These are phyloP conservation scores for Mycosphaerella sp. DNA, from an alignment of 2,329 filamentous ascomycete genomes.

Conservation along the genomic window DNA sequence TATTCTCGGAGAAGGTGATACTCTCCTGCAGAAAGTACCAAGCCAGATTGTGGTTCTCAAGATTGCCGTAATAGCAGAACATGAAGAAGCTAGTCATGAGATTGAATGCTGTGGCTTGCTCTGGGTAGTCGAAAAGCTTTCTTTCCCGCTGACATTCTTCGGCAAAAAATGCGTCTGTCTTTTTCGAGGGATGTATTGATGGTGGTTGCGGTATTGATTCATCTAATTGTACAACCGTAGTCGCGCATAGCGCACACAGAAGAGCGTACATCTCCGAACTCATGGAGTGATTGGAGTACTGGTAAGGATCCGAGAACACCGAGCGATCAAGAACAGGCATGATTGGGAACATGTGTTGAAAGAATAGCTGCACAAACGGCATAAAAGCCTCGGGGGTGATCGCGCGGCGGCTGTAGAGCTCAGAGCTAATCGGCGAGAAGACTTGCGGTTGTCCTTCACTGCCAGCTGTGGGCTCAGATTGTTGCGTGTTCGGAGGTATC, in stretches of 20 bases:
- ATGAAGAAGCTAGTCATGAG: slow-evolving; percentile 36
- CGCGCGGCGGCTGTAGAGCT: slow-evolving; percentile 19
- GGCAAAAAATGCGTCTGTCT: slow-evolving; percentile 31
- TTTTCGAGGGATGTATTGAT: slow-evolving; percentile 22
- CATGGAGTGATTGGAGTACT: slow-evolving; percentile 25
- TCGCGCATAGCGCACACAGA: slow-evolving; percentile 32
- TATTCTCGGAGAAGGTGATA: slow-evolving; percentile 32
- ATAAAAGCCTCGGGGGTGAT: slow-evolving; percentile 27
- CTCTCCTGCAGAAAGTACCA: slow-evolving; percentile 35
- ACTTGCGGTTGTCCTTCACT: slow-evolving; percentile 22
- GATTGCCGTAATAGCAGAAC: slow-evolving; percentile 35
- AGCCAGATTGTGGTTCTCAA: slow-evolving; percentile 30
- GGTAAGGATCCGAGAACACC: slow-evolving; percentile 27
- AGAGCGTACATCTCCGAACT: slow-evolving; percentile 31
- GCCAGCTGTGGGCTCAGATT: slow-evolving; percentile 18
- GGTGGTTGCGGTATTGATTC: slow-evolving; percentile 29
- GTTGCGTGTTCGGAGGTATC: slow-evolving; percentile 10
- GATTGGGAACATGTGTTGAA: slow-evolving; percentile 34
- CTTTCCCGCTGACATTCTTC: slow-evolving; percentile 33
- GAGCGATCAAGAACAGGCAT: slow-evolving; percentile 34
- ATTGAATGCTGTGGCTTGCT: slow-evolving; percentile 26
- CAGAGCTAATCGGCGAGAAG: slow-evolving; percentile 21
- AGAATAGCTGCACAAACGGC: slow-evolving; percentile 34
- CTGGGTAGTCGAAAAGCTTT: slow-evolving; percentile 30
- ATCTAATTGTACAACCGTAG: slow-evolving; percentile 33